Evolutionary conservation across 148 eudicot genomes (phyloP).

Genomic region (Chenopodium suecicum): DNA sequence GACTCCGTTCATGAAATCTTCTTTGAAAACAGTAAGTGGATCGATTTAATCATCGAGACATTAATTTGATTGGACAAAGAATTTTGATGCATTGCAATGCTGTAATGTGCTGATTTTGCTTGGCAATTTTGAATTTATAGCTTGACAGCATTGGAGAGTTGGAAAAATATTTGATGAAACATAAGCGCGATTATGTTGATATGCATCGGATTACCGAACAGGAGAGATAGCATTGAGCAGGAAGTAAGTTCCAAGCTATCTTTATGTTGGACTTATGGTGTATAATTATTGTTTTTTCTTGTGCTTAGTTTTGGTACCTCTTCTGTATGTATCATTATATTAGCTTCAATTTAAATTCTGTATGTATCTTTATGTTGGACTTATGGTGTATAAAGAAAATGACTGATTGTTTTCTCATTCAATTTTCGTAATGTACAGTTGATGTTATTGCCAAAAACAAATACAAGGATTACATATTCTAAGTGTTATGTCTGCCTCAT

Average conservation of each 20-base stretch:
- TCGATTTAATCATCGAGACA: neutral
- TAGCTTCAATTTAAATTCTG: neutral
- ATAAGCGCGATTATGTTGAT: constrained; percentile 88
- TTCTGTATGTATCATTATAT: neutral
- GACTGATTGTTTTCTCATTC: constrained; percentile 5
- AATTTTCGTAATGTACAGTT: constrained; percentile 9
- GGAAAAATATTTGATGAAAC: constrained; percentile 71
- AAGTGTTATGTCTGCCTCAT: neutral
- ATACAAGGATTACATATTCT: neutral
- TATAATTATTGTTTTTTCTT: neutral
- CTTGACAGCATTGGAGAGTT: constrained; percentile 79
- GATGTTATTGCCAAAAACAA: too few species aligned
- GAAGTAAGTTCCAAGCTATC: constrained; percentile 54
- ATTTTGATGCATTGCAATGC: neutral
- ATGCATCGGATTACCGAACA: constrained; percentile 84
- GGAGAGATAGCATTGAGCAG: constrained; percentile 91
- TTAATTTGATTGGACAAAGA: neutral
- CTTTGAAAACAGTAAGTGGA: constrained; percentile 66
- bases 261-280: too few species aligned
- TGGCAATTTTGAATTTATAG: constrained; percentile 33
- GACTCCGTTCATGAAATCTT: constrained; percentile 70
- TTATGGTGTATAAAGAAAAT: neutral
- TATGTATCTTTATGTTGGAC: too few species aligned
- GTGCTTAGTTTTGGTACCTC: neutral
- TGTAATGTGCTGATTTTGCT: constrained; percentile 8